Evolutionary conservation across 192 early-diverging fungal species (phyloP), one percentile per base, ranked within the genome.

Genomic region (Coemansia reversa): DNA sequence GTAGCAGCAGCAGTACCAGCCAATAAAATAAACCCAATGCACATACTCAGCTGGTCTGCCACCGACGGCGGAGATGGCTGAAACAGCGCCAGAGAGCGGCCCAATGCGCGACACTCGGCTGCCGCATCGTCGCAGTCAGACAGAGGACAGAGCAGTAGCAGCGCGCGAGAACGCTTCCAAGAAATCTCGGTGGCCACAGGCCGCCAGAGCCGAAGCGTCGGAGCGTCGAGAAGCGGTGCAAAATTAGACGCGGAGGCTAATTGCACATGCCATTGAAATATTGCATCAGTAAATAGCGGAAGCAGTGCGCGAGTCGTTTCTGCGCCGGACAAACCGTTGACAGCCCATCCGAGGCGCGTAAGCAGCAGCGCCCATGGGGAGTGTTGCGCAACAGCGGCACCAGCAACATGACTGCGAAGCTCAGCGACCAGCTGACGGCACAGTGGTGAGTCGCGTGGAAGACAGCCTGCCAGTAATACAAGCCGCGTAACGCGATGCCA

Each of bases 101-200:
- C 47, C 58, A 80, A 53, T 5, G 58, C 65, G 18, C 66, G 52
- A 27, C 60, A 30, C 28, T 71, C 62, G 2, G 22, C 14, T 2
- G 50, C 48, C 3, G 47, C 58, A 18, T 48, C 24, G 11, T 35
- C 50, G 11, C 58, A 50, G 20, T 64, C 60, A 14, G 25, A 53
- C n/a, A 71, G 42, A 12, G 68, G n/a, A 57, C 77, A 65, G 19
- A 57, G 35, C 0, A 80, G 54, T 0, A 19, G 45, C 27, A 42
- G 51, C 0, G 68, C 72, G 32, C 65, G 35, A 1, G 35, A 39
- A 11, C 35, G 56, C 6, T 56, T 39, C 77, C 67, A 75, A 0
- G 65, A 32, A 9, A 80, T 51, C 63, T 73, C 72, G 5, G 77
- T 74, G 20, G 65, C 77, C 16, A 80, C 65, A 2, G 77, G 62